Base-by-base conservation (phyloP, 2,329 filamentous ascomycete genomes). In the Cytospora mali region DNA sequence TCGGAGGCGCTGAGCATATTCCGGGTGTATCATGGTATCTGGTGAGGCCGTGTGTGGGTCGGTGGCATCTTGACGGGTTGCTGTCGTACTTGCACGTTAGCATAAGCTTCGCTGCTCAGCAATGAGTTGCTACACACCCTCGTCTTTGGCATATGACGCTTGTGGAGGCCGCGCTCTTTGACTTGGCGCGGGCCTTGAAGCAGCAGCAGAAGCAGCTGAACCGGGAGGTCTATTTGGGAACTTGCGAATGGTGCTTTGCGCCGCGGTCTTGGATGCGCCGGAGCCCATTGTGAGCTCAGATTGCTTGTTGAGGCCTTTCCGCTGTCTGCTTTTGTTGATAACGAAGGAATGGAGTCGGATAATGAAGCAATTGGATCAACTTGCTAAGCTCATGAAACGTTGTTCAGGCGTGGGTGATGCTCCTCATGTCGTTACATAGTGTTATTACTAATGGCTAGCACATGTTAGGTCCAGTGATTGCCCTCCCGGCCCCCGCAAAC, bases 1-100 rank as follows among this genome's bases (percentile, higher is more conserved):
- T 28, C 77, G 77, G 6, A 86, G 77, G 18, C 84, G 82, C 55
- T 74, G 73, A 10, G 82, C 79, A 71, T 84, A 85, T 65, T 74
- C 78, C n/a, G 75, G 70, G 51, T 76, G 73, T 21, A 74, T 69
- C 58, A 58, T 61, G 21, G 27, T 35, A 6, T 67, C 67, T 48
- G 72, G 68, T 25, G 48, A 5, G n/a, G 71, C 66, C 39, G 71
- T 69, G 67, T 81, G 76, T n/a, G 80, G 76, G 62, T 80, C 76
- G 64, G 69, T 67, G 39, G 73, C 73, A 62, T 81, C 77, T 46
- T 75, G 69, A 58, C 69, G 74, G 64, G 79, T 75, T 11, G 75
- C 78, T 82, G 58, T 64, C 10, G n/a, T 11, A 49, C 10, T 14
- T 23, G 31, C 23, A 14, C 7, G 51, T 64, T 51, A 64, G 55